phyloP scores from a whole-genome alignment of 1,284 basidiomycete genomes.

The Ganoderma lucidum region DNA sequence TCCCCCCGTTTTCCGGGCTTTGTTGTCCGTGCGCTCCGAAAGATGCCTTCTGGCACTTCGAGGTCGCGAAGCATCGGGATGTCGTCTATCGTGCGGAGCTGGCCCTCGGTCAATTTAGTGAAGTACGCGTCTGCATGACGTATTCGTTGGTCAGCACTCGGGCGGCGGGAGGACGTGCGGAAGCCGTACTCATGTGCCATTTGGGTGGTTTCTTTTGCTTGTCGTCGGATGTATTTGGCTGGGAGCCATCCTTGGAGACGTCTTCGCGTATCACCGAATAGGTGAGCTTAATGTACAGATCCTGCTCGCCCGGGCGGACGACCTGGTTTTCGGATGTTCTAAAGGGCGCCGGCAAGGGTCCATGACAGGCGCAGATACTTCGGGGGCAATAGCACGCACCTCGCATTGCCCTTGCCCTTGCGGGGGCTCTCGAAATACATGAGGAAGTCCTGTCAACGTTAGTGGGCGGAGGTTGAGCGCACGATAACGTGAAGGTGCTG shows the following conservation, averaged over 20 bases:
- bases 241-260: slow-evolving; percentile 26
- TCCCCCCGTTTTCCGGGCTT: slow-evolving; percentile 36
- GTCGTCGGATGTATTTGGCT: slow-evolving; percentile 32
- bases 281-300: slow-evolving; percentile 79
- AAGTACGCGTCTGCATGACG: slow-evolving; percentile 72
- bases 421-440: slow-evolving; percentile 51
- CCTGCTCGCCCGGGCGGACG: slow-evolving; percentile 61
- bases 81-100: slow-evolving; percentile 46
- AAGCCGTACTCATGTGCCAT: slow-evolving; percentile 76
- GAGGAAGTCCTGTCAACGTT: slow-evolving; percentile 46
- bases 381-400: slow-evolving; percentile 30
- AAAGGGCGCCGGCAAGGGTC: slow-evolving; percentile 11
- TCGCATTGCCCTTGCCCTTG: slow-evolving; percentile 39
- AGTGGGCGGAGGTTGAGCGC: slow-evolving; percentile 6
- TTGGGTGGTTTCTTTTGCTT: slow-evolving; percentile 57
- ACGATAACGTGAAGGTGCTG: slow-evolving; percentile 17
- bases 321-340: slow-evolving; percentile 43
- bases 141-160: slow-evolving; percentile 21
- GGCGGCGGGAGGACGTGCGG: slow-evolving; percentile 9
- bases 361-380: slow-evolving; percentile 22
- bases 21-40: slow-evolving; percentile 53
- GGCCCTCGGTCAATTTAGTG: slow-evolving; percentile 60
- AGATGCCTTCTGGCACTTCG: slow-evolving; percentile 50
- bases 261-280: slow-evolving; percentile 66
- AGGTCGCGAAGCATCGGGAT: slow-evolving; percentile 43